A percentile compares a stretch with the other conserved stretches of the same genome.
phyloP scores from a whole-genome alignment of 306 rosid species.

The Citrullus colocynthis region DNA sequence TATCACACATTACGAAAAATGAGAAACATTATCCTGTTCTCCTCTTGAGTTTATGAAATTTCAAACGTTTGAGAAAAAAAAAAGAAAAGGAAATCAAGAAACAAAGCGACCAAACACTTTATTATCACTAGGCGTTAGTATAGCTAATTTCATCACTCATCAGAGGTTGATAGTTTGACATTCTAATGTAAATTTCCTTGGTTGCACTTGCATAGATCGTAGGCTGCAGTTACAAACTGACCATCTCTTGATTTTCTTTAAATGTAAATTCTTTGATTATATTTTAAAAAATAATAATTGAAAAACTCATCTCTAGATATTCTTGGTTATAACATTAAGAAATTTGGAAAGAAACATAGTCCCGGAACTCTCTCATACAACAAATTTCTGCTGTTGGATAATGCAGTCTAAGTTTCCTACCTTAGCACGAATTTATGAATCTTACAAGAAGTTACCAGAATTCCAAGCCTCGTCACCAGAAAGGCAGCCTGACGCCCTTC shows the following conservation, averaged over 20 bases:
- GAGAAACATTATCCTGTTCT: not conserved
- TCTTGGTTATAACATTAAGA: not conserved
- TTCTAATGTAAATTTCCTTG: not conserved
- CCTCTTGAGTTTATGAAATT: not conserved
- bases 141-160: not conserved
- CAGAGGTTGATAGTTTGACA: not conserved
- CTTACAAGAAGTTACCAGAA: slow-evolving; percentile 28
- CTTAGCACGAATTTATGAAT: slow-evolving; percentile 26
- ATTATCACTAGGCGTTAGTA: not conserved
- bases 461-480: slow-evolving; percentile 32
- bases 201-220: not conserved
- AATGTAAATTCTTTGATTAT: no score
- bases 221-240: not conserved
- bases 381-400: not conserved
- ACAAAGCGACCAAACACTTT: not conserved
- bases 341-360: not conserved
- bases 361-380: not conserved
- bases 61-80: not conserved
- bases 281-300: no score
- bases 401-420: slow-evolving; percentile 34
- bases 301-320: no score
- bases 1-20: not conserved
- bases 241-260: not conserved
- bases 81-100: not conserved
- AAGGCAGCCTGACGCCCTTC: slow-evolving; percentile 27